Base-by-base conservation (phyloP, 768 basidiomycete genomes). In the Asterophora lycoperdoides region DNA sequence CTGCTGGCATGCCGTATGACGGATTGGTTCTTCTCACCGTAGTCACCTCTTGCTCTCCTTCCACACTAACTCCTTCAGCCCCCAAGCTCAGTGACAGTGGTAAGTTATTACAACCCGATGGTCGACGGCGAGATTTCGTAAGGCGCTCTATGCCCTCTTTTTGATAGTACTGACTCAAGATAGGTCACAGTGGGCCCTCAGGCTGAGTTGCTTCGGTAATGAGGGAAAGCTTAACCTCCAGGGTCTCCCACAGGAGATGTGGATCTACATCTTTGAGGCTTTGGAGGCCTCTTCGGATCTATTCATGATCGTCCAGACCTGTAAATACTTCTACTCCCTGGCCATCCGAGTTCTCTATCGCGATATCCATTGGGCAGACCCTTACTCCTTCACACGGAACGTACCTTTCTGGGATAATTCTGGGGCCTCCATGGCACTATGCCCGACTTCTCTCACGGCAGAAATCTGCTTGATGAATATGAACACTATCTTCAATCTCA, bases 281-380 rank as follows among this genome's bases (percentile, higher is more conserved):
- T 49, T 59, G 19, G 44, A 38, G 1, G 23, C 45, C 5, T 49
- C 58, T 6, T 28, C 55, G 4, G 58, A 59, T 41, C 51, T 59
- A 14, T 41, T 53, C 6, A 48, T 44, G 45, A 46, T 59, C 13
- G 46, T 56, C 3, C 47, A 44, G 14, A 51, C 53, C 1, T 56
- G 55, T 46, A 54, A 56, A 23, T 39, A 44, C 30, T 53, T 56
- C 41, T 53, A 56, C 32, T 44, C 48, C 3, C 45, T 59, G 19
- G 58, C 52, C 2, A 51, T 59, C 14, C 41, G 52, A 8, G 44
- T 51, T 7, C 56, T 61, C 32, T 55, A 56, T 40, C 56, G 58
- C 41, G 46, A 54, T 8, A 18, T 61, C 8, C 52, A 52, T 11
- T 61, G 58, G 56, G 36, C 44, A 1, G 46, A 35, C 10, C 60